Base-by-base conservation (phyloP, 768 basidiomycete species). In the Suillus alpinus region DNA sequence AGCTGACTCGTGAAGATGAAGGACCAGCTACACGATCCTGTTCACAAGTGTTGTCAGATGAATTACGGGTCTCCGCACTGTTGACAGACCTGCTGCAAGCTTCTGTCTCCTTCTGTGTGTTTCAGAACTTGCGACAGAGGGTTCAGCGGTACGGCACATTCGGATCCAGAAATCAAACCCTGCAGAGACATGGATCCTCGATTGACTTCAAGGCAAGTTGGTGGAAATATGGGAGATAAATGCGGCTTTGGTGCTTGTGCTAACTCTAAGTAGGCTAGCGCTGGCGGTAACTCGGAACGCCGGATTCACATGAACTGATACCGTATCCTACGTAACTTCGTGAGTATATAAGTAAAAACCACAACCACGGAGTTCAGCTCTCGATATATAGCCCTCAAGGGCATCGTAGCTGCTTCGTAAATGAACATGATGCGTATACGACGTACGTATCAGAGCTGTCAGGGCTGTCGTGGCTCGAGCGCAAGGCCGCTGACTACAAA, bases 41-140 rank as follows among this genome's bases (percentile, higher is more conserved):
- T 50, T 55, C 62, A 31, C 34, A 26, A 52, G 46, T n/a, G 6
- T 6, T 13, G 29, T 10, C 18, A 39, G 23, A 32, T 14, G 41
- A 41, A 1, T 23, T 26, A 34, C 34, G 59, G 13, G 41, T 12
- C 36, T 34, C 4, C 13, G n/a, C 23, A 52, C 20, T 53, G 13
- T 23, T 23, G 5, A 74, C 82, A 61, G 66, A 92, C 94, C 78
- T 92, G 87, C 68, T 95, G 94, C 32, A 96, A 72, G 72, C 92
- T 94, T 59, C 89, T 86, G 76, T 97, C 95, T 1, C 86, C 87
- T 60, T 94, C 92, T 9, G 92, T 86, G 68, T 96, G 91, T 72
- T 97, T 96, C 57, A 95, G 80, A 29, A 98, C 88, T 66, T 93
- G 89, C 2, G 91, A 86, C 29, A 98, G 79, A 2, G 95, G 95